Evolutionary conservation across 345 rosid genomes (phyloP), one percentile per base, ranked within the genome.

Genomic region (Salix suchowensis): DNA sequence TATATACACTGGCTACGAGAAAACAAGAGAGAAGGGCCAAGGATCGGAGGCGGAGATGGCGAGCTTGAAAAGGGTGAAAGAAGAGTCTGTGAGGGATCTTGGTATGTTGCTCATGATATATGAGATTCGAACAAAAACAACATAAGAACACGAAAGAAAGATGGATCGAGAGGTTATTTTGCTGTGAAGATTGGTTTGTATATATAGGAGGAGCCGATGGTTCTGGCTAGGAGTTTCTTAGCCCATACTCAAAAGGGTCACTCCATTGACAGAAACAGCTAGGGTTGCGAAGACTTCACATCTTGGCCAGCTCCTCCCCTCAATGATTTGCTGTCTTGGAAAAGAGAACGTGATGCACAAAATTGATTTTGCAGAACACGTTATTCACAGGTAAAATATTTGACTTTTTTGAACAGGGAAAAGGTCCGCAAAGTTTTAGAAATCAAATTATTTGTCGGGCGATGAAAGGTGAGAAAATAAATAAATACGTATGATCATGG

Each of bases 21-120:
- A 73, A 68, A 79, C 36, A 71, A 61, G 42, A 85, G 90, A 84
- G 74, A 94, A 94, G 62, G 97, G 97, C 97, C 98, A 94, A 36
- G 95, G 94, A 52, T 92, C 98, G 28, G 97, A 87, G 34, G 94
- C 74, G 75, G 97, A 94, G 28, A 94, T 94, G 40, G 88, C 86
- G 8, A 92, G 91, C 68, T 84, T 84, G 80, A 94, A 94, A 55
- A 90, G 87, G 76, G 92, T 85, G 34, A 92, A 82, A 74, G 88
- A 85, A 71, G 94, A 88, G 78, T 91, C 98, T 70, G 89, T 89
- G 46, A 94, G 85, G 66, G 97, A 88, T 72, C 76, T 86, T 2
- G 98, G 98, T 78, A 92, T 89, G 78, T 91, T 94, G 92, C 89
- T 94, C 97, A 91, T 92, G 81, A 82, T 92, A 91, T 70, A 76